Evolutionary conservation across 1,284 basidiomycete species (phyloP).

Genomic region (Schizophyllum amplum): DNA sequence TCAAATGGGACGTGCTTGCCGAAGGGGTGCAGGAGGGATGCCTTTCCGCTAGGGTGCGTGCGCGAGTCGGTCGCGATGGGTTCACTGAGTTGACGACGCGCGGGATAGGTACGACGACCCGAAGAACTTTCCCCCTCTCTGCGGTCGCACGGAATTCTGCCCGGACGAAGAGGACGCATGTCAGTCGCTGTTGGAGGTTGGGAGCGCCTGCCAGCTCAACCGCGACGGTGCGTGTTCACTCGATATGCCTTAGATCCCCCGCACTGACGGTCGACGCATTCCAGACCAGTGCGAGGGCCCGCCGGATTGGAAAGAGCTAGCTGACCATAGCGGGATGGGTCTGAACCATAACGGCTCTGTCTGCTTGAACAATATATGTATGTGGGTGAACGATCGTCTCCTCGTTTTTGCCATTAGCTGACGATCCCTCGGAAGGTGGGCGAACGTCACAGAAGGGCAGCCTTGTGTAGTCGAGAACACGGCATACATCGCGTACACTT

Average conservation of each 20-base stretch:
- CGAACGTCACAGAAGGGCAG: slow-evolving; percentile 60
- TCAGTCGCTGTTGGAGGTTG: slow-evolving; percentile 50
- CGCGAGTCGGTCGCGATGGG: neutral
- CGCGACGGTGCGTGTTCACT: slow-evolving; percentile 75
- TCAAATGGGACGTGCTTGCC: slow-evolving; percentile 45
- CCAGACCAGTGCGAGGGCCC: slow-evolving; percentile 72
- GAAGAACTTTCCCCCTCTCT: slow-evolving; percentile 50
- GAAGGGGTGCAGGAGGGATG: slow-evolving; percentile 69
- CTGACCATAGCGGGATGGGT: slow-evolving; percentile 47
- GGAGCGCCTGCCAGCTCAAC: slow-evolving; percentile 74
- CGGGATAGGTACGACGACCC: slow-evolving; percentile 16
- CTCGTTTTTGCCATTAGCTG: neutral
- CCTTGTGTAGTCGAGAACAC: slow-evolving; percentile 73
- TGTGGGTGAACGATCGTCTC: slow-evolving; percentile 39
- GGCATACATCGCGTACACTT: slow-evolving; percentile 62
- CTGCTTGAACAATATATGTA: slow-evolving; percentile 75
- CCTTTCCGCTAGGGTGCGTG: slow-evolving; percentile 65
- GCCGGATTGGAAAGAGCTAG: slow-evolving; percentile 53
- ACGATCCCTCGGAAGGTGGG: slow-evolving; percentile 42
- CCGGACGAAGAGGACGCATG: slow-evolving; percentile 79
- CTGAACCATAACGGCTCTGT: slow-evolving; percentile 76
- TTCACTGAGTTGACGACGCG: neutral
- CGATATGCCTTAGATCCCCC: neutral
- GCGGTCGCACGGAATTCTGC: slow-evolving; percentile 61
- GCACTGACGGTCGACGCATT: neutral